These are phyloP conservation scores for Ophiostoma himal-ulmi DNA, from an alignment of 2,329 filamentous ascomycete genomes.

Conservation along the genomic window DNA sequence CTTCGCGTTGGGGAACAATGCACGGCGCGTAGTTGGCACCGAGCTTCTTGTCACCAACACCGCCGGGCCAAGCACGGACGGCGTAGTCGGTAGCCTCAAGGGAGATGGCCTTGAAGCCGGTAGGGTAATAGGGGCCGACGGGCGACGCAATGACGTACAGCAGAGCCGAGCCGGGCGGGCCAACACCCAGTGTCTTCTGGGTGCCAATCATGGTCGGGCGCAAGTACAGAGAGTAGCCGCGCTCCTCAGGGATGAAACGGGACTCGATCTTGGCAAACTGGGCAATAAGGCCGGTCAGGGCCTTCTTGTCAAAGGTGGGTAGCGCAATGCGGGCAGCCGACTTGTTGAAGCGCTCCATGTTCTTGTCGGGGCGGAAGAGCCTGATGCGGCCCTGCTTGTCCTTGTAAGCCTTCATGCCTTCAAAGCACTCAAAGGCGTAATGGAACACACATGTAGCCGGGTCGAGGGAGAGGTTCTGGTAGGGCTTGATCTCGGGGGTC, in stretches of 20 bases:
- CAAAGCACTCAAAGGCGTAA: slow-evolving; percentile 97
- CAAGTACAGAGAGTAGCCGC: slow-evolving; percentile 91
- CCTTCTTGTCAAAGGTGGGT: slow-evolving; percentile 71
- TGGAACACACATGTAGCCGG: slow-evolving; percentile 96
- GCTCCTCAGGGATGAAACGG: slow-evolving; percentile 79
- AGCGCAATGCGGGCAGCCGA: slow-evolving; percentile 87
- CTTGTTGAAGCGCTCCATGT: slow-evolving; percentile 92
- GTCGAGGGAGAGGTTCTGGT: slow-evolving; percentile 95
- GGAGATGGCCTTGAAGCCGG: slow-evolving; percentile 94
- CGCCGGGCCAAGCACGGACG: slow-evolving; percentile 94
- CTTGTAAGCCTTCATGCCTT: slow-evolving; percentile 99
- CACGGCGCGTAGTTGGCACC: slow-evolving; percentile 99
- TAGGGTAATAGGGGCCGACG: slow-evolving; percentile 96
- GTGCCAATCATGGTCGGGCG: slow-evolving; percentile 97
- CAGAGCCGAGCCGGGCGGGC: slow-evolving; percentile 83
- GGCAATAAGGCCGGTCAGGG: slow-evolving; percentile 74
- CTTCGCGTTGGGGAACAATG: slow-evolving; percentile 91
- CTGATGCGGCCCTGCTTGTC: slow-evolving; percentile 71
- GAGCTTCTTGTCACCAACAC: slow-evolving; percentile 96
- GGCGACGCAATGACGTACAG: slow-evolving; percentile 94
- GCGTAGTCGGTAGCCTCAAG: slow-evolving; percentile 96
- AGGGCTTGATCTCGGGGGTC: slow-evolving; percentile 76
- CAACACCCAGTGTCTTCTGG: slow-evolving; percentile 86
- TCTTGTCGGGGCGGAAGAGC: slow-evolving; percentile 89
- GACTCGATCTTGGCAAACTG: slow-evolving; percentile 74